Evolutionary conservation across 768 basidiomycete genomes (phyloP).

Genomic region (Mycena capillaripes): DNA sequence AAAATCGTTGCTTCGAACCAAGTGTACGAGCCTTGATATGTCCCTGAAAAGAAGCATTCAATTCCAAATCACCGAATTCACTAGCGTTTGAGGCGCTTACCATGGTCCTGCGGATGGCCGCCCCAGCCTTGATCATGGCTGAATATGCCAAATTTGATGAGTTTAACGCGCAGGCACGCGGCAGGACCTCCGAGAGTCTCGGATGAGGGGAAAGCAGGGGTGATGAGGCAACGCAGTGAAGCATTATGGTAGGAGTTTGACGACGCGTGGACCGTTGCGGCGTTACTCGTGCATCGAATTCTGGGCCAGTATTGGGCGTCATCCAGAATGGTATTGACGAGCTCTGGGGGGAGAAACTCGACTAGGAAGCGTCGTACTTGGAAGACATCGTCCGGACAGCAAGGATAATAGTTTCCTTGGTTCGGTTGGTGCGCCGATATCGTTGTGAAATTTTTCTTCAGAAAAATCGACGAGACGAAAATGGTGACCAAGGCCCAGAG

Average conservation of each 20-base stretch:
- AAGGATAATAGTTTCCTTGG: not conserved
- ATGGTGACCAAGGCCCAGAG: not conserved
- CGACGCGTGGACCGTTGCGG: constrained; percentile 26
- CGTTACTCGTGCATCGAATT: constrained; percentile 10
- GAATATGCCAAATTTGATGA: constrained; percentile 37
- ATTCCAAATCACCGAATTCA: not conserved
- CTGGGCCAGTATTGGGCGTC: constrained; percentile 46
- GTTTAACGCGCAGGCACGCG: constrained; percentile 35
- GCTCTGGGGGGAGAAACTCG: constrained; percentile 42
- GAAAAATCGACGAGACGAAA: not conserved
- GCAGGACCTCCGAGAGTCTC: not conserved
- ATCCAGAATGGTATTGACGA: constrained; percentile 45
- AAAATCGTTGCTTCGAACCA: constrained; percentile 44
- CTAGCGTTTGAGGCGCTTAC: not conserved
- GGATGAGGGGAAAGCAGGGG: constrained; percentile 34
- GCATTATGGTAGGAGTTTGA: constrained; percentile 12
- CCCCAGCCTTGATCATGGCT: constrained; percentile 45
- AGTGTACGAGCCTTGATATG: constrained; percentile 39
- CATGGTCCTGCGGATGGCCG: constrained; percentile 20
- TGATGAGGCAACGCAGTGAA: constrained; percentile 38
- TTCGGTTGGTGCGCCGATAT: too few relatives aligned
- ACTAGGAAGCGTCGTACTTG: constrained; percentile 34
- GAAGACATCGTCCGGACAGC: constrained; percentile 36
- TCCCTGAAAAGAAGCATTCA: constrained; percentile 30
- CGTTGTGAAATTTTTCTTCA: not conserved